Percentiles rank a stretch among this genome's conserved stretches.
Conservation (phyloP, 2,329 filamentous ascomycete species). For the Paecilomyces sp. region DNA sequence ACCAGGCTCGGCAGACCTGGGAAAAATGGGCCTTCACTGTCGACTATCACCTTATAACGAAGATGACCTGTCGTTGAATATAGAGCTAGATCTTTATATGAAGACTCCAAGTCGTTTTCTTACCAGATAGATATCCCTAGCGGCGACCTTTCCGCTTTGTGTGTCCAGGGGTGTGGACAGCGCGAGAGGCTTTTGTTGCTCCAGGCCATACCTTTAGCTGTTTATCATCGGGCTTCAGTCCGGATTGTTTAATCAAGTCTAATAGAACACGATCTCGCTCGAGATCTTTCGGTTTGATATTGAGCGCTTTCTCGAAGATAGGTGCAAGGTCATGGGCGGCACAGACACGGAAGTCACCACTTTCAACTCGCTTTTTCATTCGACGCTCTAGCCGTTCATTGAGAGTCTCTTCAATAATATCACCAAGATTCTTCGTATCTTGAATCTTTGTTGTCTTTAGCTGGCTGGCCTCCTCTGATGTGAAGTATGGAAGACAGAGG, state of each 20-base stretch:
- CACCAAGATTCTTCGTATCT: conserved; percentile 9
- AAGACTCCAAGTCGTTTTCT: not conserved
- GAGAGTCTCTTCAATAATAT: conserved; percentile 12
- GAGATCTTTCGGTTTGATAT: conserved; percentile 19
- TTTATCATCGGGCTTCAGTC: not conserved
- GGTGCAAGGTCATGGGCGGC: conserved; percentile 28
- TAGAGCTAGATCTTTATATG: too few relatives aligned
- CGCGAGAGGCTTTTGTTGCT: not conserved
- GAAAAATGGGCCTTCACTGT: too few relatives aligned
- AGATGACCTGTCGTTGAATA: too few relatives aligned
- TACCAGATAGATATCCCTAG: not conserved
- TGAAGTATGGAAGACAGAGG: not conserved
- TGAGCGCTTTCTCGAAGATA: conserved; percentile 19
- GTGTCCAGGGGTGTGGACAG: not conserved
- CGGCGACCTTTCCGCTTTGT: not conserved
- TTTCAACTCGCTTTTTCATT: conserved; percentile 21
- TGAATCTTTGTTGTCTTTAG: not conserved
- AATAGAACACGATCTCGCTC: conserved; percentile 10
- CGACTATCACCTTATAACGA: too few relatives aligned
- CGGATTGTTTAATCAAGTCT: not conserved
- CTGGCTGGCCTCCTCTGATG: not conserved
- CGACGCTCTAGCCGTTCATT: conserved; percentile 16
- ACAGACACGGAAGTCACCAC: conserved; percentile 23
- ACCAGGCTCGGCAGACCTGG: too few relatives aligned
- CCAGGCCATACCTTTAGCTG: not conserved